Evolutionary conservation across 495 filamentous ascomycete species (phyloP).

Genomic region (Cairneyella variabilis): DNA sequence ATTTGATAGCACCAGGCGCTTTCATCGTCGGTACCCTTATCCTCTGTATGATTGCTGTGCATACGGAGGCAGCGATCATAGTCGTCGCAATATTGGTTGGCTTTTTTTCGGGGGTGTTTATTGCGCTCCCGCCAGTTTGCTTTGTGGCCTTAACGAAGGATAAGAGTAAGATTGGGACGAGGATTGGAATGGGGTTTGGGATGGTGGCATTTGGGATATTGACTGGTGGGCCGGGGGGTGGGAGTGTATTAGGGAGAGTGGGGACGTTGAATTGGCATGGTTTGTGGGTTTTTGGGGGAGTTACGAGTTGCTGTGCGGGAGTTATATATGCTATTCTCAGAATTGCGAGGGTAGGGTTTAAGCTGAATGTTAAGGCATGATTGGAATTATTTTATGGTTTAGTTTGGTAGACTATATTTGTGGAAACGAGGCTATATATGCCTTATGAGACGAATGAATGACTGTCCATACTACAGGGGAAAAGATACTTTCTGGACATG

Average conservation of each 20-base stretch:
- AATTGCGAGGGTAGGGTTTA: not conserved
- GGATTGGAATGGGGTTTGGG: constrained; percentile 76
- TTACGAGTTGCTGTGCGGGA: not conserved
- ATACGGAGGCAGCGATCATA: constrained; percentile 42
- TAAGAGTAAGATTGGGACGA: constrained; percentile 59
- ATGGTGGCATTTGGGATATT: constrained; percentile 66
- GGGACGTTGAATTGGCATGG: not conserved
- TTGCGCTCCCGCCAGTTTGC: constrained; percentile 38
- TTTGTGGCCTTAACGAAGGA: constrained; percentile 54
- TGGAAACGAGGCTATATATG: no score
- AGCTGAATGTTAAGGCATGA: constrained; percentile 1
- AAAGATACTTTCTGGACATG: no score
- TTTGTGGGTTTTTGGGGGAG: constrained; percentile 1
- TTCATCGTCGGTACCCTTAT: constrained; percentile 46
- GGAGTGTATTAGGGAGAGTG: not conserved
- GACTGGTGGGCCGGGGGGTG: not conserved
- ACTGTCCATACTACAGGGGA: no score
- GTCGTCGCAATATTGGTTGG: constrained; percentile 39
- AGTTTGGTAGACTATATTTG: no score
- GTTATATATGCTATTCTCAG: not conserved
- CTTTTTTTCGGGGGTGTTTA: constrained; percentile 55
- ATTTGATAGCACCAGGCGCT: constrained; percentile 54
- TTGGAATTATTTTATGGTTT: no score
- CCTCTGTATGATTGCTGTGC: constrained; percentile 57
- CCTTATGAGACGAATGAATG: no score